Percentiles rank a stretch among this genome's conserved stretches.
phyloP scores from a whole-genome alignment of 441 rosid species.

The Eugenia klotzschiana region DNA sequence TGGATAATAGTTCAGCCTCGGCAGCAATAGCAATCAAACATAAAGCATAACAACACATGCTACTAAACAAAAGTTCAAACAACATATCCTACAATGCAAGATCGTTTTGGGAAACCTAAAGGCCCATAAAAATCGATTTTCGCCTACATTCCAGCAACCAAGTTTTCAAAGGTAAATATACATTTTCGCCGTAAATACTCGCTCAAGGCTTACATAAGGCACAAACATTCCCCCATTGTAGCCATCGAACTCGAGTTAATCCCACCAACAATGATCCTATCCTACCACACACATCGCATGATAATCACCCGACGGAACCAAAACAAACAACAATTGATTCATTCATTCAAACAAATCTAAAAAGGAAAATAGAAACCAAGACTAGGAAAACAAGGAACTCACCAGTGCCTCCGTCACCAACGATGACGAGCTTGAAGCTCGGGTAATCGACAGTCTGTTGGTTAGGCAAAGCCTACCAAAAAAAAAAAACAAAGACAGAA shows the following conservation, averaged over 20 bases:
- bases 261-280: neutral
- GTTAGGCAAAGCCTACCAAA: conserved; percentile 59
- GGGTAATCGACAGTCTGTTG: conserved; percentile 80
- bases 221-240: neutral
- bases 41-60: too few relatives aligned
- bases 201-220: neutral
- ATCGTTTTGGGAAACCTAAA: neutral
- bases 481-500: neutral
- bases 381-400: neutral
- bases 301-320: neutral
- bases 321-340: neutral
- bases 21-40: neutral
- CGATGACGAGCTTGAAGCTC: conserved; percentile 68
- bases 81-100: neutral
- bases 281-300: neutral
- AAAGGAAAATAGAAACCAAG: neutral
- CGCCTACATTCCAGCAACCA: neutral
- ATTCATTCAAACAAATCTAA: neutral
- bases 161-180: neutral
- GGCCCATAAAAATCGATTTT: neutral
- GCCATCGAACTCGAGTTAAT: neutral
- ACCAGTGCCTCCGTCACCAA: conserved; percentile 78
- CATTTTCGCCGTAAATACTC: neutral
- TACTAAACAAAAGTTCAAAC: neutral
- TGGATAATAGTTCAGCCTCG: neutral